Percentiles rank a stretch among this genome's conserved stretches.
Conservation (phyloP, 257 asterid species). For the Petunia secreta region DNA sequence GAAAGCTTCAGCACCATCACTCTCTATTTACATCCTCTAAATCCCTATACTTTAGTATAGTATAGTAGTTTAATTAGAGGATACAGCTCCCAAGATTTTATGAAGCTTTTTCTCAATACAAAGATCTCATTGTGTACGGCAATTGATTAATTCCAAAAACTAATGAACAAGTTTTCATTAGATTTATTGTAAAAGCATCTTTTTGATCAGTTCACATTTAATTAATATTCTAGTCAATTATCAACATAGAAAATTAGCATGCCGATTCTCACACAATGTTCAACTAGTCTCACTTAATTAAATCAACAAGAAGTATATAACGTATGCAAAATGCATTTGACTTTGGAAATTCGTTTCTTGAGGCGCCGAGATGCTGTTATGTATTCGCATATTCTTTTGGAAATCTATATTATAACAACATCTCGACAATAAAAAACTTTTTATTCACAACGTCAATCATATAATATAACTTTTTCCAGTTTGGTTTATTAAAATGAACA, state of each 20-base stretch:
- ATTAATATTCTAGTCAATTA: background rate
- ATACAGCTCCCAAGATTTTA: too few relatives aligned
- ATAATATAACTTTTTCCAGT: too few relatives aligned
- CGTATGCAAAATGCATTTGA: conserved; percentile 27
- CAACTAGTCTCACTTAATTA: background rate
- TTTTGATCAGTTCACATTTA: background rate
- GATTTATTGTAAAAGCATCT: background rate
- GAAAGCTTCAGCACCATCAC: too few relatives aligned
- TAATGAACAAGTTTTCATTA: background rate
- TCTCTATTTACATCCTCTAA: too few relatives aligned
- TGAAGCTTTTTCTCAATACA: too few relatives aligned
- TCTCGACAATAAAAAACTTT: background rate
- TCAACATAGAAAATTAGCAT: conserved; percentile 31
- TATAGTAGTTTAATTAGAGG: too few relatives aligned
- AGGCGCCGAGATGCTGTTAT: background rate
- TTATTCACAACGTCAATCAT: too few relatives aligned
- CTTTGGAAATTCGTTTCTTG: conserved; percentile 1
- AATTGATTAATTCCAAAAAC: too few relatives aligned
- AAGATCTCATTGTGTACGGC: too few relatives aligned
- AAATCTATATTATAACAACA: background rate
- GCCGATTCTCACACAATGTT: conserved; percentile 18
- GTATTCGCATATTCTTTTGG: conserved; percentile 27
- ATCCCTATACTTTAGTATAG: too few relatives aligned
- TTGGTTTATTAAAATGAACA: too few relatives aligned
- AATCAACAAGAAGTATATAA: conserved; percentile 14